Evolutionary conservation across 768 basidiomycete species (phyloP), one percentile per base, ranked within the genome.

Genomic region (Collybia nuda): DNA sequence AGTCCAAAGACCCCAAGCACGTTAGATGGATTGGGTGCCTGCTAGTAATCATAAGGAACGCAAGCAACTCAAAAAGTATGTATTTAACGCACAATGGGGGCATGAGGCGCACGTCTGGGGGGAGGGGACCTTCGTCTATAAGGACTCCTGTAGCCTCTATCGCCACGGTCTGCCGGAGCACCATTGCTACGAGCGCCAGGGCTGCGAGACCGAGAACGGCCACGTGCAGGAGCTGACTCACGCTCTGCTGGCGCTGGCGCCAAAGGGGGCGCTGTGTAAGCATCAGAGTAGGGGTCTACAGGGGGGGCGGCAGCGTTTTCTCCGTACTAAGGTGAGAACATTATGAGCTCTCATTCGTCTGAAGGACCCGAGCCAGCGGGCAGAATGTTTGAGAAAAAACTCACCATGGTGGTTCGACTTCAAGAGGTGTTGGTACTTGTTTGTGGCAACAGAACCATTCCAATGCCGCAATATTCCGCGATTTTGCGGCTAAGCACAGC

Each of bases 1-100:
- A 98, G 73, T n/a, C 96, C 96, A 58, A 98, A 99, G n/a, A 98
- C 93, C 51, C 96, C 96, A 54, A 99, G 78, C 26, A 96, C 93
- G 53, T 79, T 86, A 59, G 89, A 87, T 18, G 93, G 90, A 67
- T 86, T 88, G 43, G 92, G 91, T 58, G 88, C 88, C 90, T 92
- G 80, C 75, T 77, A 67, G 55, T 65, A 63, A 38, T 57, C 50
- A 66, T 80, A 55, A 79, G 72, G 50, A 67, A 51, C 55, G 49
- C 46, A 57, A 41, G 19, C 36, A 44, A 37, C 54, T 43, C 48
- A 51, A 50, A 45, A 60, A 51, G 28, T 24, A 18, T 21, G 35
- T 26, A 52, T 56, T 52, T 48, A 52, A 82, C 87, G 54, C 66
- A 90, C 87, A 69, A 86, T 76, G 19, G 87, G 86, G n/a, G 85